Conservation (phyloP, 2,329 filamentous ascomycete species). For the Colletotrichum gigasporum region DNA sequence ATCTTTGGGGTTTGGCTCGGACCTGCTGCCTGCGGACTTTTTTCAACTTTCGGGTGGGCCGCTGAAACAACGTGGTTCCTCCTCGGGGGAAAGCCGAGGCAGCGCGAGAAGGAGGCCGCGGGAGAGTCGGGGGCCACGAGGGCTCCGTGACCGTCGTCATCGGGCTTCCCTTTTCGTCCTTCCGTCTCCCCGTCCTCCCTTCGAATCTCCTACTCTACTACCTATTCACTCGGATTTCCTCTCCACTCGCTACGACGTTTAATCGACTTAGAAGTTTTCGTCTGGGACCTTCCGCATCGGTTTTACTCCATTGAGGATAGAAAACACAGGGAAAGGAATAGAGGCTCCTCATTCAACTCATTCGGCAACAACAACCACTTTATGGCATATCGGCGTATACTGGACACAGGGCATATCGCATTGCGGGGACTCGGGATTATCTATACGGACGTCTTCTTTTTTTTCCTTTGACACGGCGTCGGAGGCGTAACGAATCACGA, state of each 20-base stretch:
- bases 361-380: not conserved
- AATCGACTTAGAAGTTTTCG: constrained; percentile 8
- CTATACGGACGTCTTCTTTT: not conserved
- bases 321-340: not conserved
- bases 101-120: not conserved
- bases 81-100: constrained; percentile 2
- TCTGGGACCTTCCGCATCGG: not conserved
- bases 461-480: constrained; percentile 1
- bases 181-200: not conserved
- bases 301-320: not conserved
- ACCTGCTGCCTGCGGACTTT: not conserved
- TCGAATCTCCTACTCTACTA: not conserved
- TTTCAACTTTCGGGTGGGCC: constrained; percentile 4
- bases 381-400: constrained; percentile 10
- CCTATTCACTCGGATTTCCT: not conserved
- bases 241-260: constrained; percentile 7
- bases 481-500: not conserved
- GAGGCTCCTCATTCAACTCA: not conserved
- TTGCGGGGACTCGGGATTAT: constrained; percentile 15
- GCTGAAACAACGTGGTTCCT: constrained; percentile 26
- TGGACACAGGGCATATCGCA: constrained; percentile 23
- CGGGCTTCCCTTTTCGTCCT: too few relatives aligned
- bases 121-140: not conserved
- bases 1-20: not conserved
- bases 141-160: constrained; percentile 2